Evolutionary conservation across 768 basidiomycete species (phyloP).

Genomic region (Pholiota microspora): DNA sequence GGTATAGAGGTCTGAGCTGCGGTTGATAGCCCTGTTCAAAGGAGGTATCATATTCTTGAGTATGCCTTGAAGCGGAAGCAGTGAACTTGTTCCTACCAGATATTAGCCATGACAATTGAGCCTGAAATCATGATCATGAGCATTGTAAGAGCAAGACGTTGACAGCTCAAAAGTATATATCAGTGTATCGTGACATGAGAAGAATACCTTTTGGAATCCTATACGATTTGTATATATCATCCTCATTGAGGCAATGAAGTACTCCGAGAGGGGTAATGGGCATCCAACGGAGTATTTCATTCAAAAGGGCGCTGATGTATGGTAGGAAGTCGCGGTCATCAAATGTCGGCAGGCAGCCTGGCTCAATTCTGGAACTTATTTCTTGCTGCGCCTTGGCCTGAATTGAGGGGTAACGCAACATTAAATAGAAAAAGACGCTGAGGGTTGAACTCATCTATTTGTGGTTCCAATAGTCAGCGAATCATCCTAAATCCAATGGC

Average conservation of each 20-base stretch:
- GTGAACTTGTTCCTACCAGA: too few relatives aligned
- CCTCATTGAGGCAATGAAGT: constrained; percentile 22
- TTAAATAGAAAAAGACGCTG: constrained; percentile 23
- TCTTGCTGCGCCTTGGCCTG: constrained; percentile 33
- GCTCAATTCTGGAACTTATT: constrained; percentile 29
- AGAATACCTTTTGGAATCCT: constrained; percentile 26
- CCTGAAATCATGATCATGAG: constrained; percentile 2
- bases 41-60: neutral
- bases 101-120: constrained; percentile 16
- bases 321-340: constrained; percentile 28
- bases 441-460: too few relatives aligned
- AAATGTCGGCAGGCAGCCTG: constrained; percentile 23
- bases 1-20: constrained; percentile 28
- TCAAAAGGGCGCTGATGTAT: constrained; percentile 31
- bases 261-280: constrained; percentile 24
- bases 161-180: too few relatives aligned
- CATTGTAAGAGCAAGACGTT: too few relatives aligned
- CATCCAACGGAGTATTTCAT: constrained; percentile 32
- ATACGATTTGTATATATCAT: constrained; percentile 28
- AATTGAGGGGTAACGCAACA: constrained; percentile 27
- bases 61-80: neutral
- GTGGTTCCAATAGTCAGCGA: too few relatives aligned
- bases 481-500: too few relatives aligned
- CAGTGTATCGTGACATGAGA: neutral
- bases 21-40: constrained; percentile 26